Evolutionary conservation across 495 filamentous ascomycete genomes (phyloP).

Genomic region (Penicillium canariense): DNA sequence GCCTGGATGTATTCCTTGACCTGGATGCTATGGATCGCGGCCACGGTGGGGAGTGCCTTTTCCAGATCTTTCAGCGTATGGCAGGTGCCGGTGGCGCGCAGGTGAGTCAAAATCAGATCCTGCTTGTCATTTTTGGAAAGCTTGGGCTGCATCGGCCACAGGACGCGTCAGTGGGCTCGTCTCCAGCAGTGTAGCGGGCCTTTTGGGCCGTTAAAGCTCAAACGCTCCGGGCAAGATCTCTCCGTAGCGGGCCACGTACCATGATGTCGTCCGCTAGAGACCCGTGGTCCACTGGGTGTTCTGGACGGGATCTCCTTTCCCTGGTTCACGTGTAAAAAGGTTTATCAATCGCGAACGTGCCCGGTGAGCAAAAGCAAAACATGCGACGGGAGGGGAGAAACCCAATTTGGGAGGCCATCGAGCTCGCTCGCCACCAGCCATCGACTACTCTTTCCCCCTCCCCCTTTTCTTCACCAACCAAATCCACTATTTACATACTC

Average conservation of each 20-base stretch:
- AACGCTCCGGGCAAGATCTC: not conserved
- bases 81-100: slow-evolving; percentile 61
- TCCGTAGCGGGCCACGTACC: slow-evolving; percentile 19
- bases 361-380: slow-evolving; percentile 10
- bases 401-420: not conserved
- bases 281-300: slow-evolving; percentile 2
- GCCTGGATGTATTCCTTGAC: slow-evolving; percentile 69
- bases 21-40: slow-evolving; percentile 66
- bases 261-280: slow-evolving; percentile 14
- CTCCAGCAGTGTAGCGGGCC: too few relatives aligned
- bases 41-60: slow-evolving; percentile 63
- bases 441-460: too few relatives aligned
- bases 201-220: not conserved
- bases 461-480: too few relatives aligned
- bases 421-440: not conserved
- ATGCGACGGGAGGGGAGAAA: slow-evolving; percentile 9
- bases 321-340: slow-evolving; percentile 9
- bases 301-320: not conserved
- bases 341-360: slow-evolving; percentile 4
- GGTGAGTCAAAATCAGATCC: slow-evolving; percentile 58
- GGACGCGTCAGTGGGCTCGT: slow-evolving; percentile 19
- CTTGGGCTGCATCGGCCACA: slow-evolving; percentile 51
- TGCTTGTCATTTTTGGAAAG: slow-evolving; percentile 60
- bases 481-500: not conserved
- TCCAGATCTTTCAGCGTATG: slow-evolving; percentile 76